phyloP scores from a whole-genome alignment of 2,329 filamentous ascomycete genomes.

The Eutypa lata region DNA sequence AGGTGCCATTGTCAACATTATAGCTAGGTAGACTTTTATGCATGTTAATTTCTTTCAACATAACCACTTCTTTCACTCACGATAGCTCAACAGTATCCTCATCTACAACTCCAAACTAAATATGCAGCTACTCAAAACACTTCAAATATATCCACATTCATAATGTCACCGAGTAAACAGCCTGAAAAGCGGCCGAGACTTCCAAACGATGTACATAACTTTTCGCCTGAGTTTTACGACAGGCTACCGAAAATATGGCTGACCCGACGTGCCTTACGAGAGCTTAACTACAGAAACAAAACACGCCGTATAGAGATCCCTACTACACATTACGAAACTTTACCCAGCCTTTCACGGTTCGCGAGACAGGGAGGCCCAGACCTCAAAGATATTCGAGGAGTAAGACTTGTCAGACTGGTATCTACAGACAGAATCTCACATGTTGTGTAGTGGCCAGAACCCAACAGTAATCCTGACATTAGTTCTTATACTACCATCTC shows the following conservation, averaged over 20 bases:
- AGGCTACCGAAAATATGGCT: slow-evolving; percentile 21
- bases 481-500: neutral
- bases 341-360: neutral
- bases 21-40: too few relatives aligned
- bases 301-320: too few relatives aligned
- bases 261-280: slow-evolving; percentile 20
- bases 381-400: neutral
- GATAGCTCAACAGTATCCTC: too few relatives aligned
- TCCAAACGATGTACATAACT: slow-evolving; percentile 3
- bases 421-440: neutral
- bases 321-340: too few relatives aligned
- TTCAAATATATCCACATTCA: neutral
- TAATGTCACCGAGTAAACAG: neutral
- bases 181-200: neutral
- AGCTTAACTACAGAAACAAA: slow-evolving; percentile 20
- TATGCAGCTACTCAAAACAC: neutral
- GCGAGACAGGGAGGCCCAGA: neutral
- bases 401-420: neutral
- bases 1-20: too few relatives aligned
- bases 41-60: too few relatives aligned
- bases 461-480: neutral
- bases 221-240: slow-evolving; percentile 22
- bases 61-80: too few relatives aligned
- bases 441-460: neutral
- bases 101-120: too few relatives aligned